A percentile compares a stretch with the other conserved stretches of the same genome.
These are phyloP conservation scores for Dothistroma pini DNA, from an alignment of 2,329 filamentous ascomycete genomes.

Conservation along the genomic window DNA sequence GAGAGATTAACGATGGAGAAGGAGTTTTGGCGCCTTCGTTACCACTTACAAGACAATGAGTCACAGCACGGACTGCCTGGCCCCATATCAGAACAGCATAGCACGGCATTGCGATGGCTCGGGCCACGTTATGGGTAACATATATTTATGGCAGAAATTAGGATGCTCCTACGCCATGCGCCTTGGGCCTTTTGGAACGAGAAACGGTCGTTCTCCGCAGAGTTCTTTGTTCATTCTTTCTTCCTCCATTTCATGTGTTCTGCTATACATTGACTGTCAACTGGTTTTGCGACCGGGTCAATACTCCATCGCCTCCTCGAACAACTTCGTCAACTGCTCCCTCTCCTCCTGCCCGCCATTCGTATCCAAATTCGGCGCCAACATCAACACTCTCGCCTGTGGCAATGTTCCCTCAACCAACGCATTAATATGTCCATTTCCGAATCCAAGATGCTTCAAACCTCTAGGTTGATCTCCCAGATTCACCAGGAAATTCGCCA, in stretches of 20 bases:
- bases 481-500: slow-evolving; percentile 73
- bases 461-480: slow-evolving; percentile 90
- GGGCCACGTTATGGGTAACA: neutral
- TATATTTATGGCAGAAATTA: slow-evolving; percentile 9
- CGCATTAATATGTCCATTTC: slow-evolving; percentile 67
- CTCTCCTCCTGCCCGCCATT: slow-evolving; percentile 46
- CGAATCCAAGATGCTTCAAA: slow-evolving; percentile 78
- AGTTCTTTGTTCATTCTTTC: neutral
- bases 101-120: neutral
- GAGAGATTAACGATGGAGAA: neutral
- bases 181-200: slow-evolving; percentile 3
- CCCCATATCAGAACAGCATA: slow-evolving; percentile 1
- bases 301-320: slow-evolving; percentile 47
- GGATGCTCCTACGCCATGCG: neutral
- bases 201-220: slow-evolving; percentile 9
- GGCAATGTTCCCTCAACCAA: slow-evolving; percentile 94
- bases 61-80: neutral
- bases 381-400: slow-evolving; percentile 82
- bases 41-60: neutral
- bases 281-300: slow-evolving; percentile 11
- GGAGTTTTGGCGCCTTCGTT: neutral
- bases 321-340: slow-evolving; percentile 47
- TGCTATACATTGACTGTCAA: no score
- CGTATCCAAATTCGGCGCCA: slow-evolving; percentile 72
- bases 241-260: no score